Conservation (phyloP, 2,329 filamentous ascomycete genomes). For the Talaromyces sp. region DNA sequence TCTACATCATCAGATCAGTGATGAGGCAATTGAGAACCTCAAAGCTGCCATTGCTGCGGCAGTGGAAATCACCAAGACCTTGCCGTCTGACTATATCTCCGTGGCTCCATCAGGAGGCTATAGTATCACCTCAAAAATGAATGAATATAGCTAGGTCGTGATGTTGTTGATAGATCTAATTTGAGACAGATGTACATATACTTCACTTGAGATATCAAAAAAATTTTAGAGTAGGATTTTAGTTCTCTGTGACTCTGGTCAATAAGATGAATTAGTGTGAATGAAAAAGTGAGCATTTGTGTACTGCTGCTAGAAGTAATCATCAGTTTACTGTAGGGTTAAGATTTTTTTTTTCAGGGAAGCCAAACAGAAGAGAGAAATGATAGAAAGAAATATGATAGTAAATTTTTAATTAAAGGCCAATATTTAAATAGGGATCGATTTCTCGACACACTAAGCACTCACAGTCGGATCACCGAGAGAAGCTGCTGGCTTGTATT, state of each 20-base stretch:
- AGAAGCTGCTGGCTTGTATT: conserved; percentile 19
- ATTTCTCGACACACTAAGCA: conserved; percentile 8
- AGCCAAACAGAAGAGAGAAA: neutral
- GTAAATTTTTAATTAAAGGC: neutral
- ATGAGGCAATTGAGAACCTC: conserved; percentile 24
- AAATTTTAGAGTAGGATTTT: neutral
- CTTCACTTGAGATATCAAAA: neutral
- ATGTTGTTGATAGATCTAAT: neutral
- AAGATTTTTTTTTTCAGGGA: too few species aligned
- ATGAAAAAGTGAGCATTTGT: neutral
- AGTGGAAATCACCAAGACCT: conserved; percentile 16
- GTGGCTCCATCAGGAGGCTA: conserved; percentile 14
- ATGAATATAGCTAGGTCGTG: conserved; percentile 19
- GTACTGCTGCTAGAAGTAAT: neutral
- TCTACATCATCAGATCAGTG: conserved; percentile 26
- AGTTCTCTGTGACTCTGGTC: neutral
- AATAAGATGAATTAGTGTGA: neutral
- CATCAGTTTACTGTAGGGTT: neutral
- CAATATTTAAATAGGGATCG: neutral
- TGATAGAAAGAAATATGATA: neutral
- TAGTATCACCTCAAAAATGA: conserved; percentile 21
- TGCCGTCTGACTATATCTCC: conserved; percentile 15
- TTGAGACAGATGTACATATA: neutral
- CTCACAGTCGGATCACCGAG: conserved; percentile 17
- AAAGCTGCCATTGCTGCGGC: conserved; percentile 19